Conservation (phyloP, 257 asterid genomes). For the Perilla frutescens region DNA sequence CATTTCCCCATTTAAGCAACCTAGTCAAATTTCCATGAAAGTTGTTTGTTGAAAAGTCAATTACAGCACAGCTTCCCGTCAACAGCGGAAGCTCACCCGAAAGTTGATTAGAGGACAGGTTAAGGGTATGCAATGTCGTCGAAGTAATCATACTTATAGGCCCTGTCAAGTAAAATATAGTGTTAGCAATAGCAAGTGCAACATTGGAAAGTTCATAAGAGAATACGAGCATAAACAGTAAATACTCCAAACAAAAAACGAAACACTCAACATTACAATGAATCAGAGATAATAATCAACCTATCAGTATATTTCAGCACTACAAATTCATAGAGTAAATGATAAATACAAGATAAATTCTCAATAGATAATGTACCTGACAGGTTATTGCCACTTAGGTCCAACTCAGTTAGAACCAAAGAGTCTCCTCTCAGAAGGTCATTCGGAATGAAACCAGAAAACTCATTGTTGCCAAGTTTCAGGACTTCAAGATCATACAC, state of each 20-base stretch:
- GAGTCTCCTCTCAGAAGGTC: slow-evolving; percentile 90
- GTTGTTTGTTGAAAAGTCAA: slow-evolving; percentile 78
- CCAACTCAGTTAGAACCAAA: slow-evolving; percentile 73
- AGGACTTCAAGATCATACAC: slow-evolving; percentile 87
- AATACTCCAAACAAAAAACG: slow-evolving; percentile 4
- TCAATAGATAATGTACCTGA: slow-evolving; percentile 60
- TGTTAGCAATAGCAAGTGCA: slow-evolving; percentile 3
- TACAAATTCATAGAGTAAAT: background rate
- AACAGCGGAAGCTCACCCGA: slow-evolving; percentile 86
- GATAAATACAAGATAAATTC: background rate
- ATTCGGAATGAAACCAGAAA: slow-evolving; percentile 80
- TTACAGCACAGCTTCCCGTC: slow-evolving; percentile 74
- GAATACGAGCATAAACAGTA: background rate
- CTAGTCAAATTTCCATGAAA: slow-evolving; percentile 74
- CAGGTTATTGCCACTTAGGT: slow-evolving; percentile 85
- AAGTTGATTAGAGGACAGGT: slow-evolving; percentile 80
- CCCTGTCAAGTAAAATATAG: slow-evolving; percentile 54
- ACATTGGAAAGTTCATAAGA: background rate
- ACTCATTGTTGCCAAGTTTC: slow-evolving; percentile 74
- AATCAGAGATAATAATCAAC: background rate
- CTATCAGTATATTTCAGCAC: background rate
- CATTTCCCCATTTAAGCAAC: slow-evolving; percentile 82
- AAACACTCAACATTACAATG: background rate
- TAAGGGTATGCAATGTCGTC: slow-evolving; percentile 68
- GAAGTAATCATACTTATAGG: slow-evolving; percentile 79